phyloP scores from a whole-genome alignment of 192 early-diverging fungal genomes.

The Backusella australiensis region DNA sequence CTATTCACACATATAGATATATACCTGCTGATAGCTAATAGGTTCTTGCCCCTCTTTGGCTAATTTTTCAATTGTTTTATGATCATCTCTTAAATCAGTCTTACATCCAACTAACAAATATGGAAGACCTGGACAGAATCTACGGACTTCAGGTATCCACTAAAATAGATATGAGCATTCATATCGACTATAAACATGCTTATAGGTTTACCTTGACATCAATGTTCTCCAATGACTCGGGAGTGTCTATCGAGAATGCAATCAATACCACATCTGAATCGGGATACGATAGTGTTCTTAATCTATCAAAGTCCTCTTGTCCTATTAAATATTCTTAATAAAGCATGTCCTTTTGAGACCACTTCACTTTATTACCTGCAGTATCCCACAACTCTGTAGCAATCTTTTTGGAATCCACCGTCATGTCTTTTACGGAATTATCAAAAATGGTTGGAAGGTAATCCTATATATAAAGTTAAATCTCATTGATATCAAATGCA shows the following conservation, averaged over 20 bases:
- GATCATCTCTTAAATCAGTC: conserved; percentile 28
- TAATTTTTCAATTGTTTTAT: conserved; percentile 48
- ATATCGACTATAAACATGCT: conserved; percentile 25
- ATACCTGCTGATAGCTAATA: conserved; percentile 28
- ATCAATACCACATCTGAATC: conserved; percentile 25
- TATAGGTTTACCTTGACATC: conserved; percentile 13
- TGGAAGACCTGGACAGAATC: conserved; percentile 22
- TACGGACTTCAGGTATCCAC: conserved; percentile 24
- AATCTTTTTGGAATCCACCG: conserved; percentile 22
- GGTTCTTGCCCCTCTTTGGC: conserved; percentile 58
- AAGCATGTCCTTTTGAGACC: neutral
- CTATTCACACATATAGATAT: neutral
- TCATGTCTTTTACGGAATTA: conserved; percentile 35
- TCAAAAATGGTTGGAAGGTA: conserved; percentile 40
- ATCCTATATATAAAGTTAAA: conserved; percentile 6
- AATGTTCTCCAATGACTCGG: conserved; percentile 36
- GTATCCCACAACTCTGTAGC: conserved; percentile 37
- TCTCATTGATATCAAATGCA: neutral
- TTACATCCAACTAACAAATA: conserved; percentile 29
- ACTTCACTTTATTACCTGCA: conserved; percentile 22
- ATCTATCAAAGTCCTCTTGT: conserved; percentile 28
- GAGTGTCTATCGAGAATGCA: conserved; percentile 30
- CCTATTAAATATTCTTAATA: conserved; percentile 10
- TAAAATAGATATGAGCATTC: conserved; percentile 18
- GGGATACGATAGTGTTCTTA: conserved; percentile 22